phyloP scores from a whole-genome alignment of 2,329 filamentous ascomycete species.

The Pleoardoris graminearum region DNA sequence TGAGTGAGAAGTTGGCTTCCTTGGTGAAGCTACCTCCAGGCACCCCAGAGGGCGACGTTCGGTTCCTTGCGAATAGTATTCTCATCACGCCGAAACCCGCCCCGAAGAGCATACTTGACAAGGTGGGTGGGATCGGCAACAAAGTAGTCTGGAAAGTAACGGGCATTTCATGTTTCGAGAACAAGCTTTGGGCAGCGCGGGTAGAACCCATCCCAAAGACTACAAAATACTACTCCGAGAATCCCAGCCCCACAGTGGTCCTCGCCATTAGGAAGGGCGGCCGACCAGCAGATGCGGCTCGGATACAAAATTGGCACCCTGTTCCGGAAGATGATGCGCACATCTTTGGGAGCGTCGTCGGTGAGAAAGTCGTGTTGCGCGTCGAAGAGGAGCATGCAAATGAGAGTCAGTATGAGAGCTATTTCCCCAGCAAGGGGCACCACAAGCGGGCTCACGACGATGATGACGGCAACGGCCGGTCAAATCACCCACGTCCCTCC shows the following conservation, averaged over 20 bases:
- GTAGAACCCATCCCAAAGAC: conserved; percentile 72
- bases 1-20: conserved; percentile 71
- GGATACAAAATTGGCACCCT: conserved; percentile 83
- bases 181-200: conserved; percentile 84
- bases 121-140: conserved; percentile 83
- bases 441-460: conserved; percentile 38
- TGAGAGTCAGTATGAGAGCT: conserved; percentile 66
- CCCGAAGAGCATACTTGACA: conserved; percentile 71
- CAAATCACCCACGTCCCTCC: conserved; percentile 27
- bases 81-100: conserved; percentile 82
- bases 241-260: conserved; percentile 76
- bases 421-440: conserved; percentile 63
- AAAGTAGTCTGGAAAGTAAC: conserved; percentile 84
- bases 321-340: conserved; percentile 71
- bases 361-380: conserved; percentile 81
- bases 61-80: conserved; percentile 85
- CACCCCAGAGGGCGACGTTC: conserved; percentile 70
- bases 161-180: conserved; percentile 73
- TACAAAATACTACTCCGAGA: conserved; percentile 73
- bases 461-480: conserved; percentile 53
- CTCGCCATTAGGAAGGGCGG: conserved; percentile 77
- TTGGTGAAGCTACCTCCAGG: conserved; percentile 68
- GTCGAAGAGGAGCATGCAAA: conserved; percentile 70
- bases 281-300: conserved; percentile 76
- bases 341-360: conserved; percentile 79